phyloP scores from a whole-genome alignment of 2,329 filamentous ascomycete species.

The Hirsutella thompsonii region DNA sequence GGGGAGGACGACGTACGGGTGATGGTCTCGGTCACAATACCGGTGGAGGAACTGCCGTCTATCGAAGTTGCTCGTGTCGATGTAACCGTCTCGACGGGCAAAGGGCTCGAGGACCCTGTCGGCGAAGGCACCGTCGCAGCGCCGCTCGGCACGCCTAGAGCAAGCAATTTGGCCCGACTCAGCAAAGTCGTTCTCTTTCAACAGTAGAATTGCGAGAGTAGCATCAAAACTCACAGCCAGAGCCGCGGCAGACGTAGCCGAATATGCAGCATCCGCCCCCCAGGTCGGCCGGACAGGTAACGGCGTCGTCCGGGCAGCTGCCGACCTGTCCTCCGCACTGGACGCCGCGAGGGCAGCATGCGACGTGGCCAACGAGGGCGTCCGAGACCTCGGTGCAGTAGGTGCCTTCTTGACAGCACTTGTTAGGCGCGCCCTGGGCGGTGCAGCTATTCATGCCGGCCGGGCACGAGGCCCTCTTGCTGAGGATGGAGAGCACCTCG shows the following conservation, averaged over 20 bases:
- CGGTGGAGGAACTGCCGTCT: constrained; percentile 23
- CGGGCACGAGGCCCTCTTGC: constrained; percentile 55
- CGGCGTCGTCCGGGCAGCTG: constrained; percentile 47
- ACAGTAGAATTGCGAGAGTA: no score
- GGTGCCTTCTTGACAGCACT: constrained; percentile 57
- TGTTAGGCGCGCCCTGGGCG: constrained; percentile 51
- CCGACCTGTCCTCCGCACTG: constrained; percentile 51
- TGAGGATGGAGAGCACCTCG: constrained; percentile 32
- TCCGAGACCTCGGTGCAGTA: constrained; percentile 53
- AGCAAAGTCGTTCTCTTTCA: constrained; percentile 7
- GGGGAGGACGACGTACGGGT: constrained; percentile 22
- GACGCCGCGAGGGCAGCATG: constrained; percentile 58
- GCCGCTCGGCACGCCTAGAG: not conserved
- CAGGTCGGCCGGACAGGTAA: constrained; percentile 48
- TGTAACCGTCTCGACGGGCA: constrained; percentile 18
- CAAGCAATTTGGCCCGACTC: not conserved
- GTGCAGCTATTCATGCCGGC: constrained; percentile 51
- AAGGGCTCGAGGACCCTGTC: not conserved
- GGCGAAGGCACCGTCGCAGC: not conserved
- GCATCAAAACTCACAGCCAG: constrained; percentile 48
- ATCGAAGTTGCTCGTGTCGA: constrained; percentile 25
- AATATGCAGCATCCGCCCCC: constrained; percentile 68
- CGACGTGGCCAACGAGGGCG: constrained; percentile 52
- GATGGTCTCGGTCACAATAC: constrained; percentile 26
- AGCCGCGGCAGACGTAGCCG: constrained; percentile 54